These are phyloP conservation scores for Capsella rubella DNA, from an alignment of 441 rosid species.

Conservation along the genomic window DNA sequence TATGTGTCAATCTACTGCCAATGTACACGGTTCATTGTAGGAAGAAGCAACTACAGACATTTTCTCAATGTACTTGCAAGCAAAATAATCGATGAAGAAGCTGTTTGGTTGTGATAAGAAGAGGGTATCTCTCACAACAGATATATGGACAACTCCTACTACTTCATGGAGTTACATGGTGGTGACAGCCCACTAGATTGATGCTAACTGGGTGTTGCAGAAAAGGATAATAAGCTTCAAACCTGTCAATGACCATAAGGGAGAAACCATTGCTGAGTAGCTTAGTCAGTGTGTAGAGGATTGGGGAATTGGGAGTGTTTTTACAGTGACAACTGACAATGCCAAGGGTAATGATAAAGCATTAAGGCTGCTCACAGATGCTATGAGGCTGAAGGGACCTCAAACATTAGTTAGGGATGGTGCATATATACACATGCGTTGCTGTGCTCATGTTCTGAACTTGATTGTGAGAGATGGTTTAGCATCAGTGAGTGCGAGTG, in stretches of 20 bases:
- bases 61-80: neutral
- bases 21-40: neutral
- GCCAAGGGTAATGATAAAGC: neutral
- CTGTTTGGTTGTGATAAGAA: neutral
- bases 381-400: neutral
- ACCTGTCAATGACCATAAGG: neutral
- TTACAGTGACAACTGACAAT: neutral
- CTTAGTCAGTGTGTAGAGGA: neutral
- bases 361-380: neutral
- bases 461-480: neutral
- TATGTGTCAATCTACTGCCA: too few species aligned
- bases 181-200: neutral
- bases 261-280: neutral
- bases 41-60: neutral
- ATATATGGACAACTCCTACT: neutral
- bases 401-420: neutral
- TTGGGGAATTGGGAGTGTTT: neutral
- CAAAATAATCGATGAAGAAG: neutral
- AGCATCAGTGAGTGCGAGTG: accelerated
- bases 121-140: neutral
- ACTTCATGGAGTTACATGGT: neutral
- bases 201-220: neutral
- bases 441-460: neutral
- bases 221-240: neutral
- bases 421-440: neutral